phyloP scores from a whole-genome alignment of 2,329 filamentous ascomycete genomes.

The Ceratocystis papillata region DNA sequence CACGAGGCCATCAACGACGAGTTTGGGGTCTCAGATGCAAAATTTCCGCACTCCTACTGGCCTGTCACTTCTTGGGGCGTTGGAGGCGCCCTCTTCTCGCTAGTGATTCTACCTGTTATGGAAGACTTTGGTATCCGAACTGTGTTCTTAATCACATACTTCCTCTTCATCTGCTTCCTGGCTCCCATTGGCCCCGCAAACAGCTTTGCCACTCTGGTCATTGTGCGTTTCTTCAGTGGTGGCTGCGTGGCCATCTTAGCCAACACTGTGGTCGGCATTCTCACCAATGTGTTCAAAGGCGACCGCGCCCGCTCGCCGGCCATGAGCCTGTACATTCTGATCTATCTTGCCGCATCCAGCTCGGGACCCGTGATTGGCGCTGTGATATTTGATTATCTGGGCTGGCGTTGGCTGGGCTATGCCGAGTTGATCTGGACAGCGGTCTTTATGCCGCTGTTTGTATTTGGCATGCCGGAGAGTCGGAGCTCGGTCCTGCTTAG shows the following conservation, averaged over 20 bases:
- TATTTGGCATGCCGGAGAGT: slow-evolving; percentile 22
- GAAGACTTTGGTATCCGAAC: slow-evolving; percentile 31
- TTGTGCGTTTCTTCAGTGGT: slow-evolving; percentile 29
- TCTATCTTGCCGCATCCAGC: slow-evolving; percentile 27
- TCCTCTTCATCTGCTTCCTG: slow-evolving; percentile 27
- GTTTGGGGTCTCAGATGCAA: slow-evolving; percentile 26
- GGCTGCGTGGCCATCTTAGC: slow-evolving; percentile 28
- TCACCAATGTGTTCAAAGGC: slow-evolving; percentile 29
- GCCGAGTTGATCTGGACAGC: slow-evolving; percentile 36
- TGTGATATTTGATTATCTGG: slow-evolving; percentile 28
- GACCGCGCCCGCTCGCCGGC: slow-evolving; percentile 28
- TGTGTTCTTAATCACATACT: slow-evolving; percentile 27
- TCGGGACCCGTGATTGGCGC: slow-evolving; percentile 31
- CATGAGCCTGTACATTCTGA: slow-evolving; percentile 26
- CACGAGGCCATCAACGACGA: slow-evolving; percentile 25
- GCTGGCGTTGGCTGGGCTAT: slow-evolving; percentile 33
- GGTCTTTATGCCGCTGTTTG: slow-evolving; percentile 33
- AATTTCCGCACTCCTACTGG: slow-evolving; percentile 24
- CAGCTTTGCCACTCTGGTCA: slow-evolving; percentile 23
- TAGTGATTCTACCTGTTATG: slow-evolving; percentile 36
- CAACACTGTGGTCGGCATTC: slow-evolving; percentile 28
- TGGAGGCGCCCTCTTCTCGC: slow-evolving; percentile 34
- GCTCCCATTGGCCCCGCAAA: slow-evolving; percentile 17
- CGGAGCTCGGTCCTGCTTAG: slow-evolving; percentile 15
- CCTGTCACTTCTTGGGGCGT: slow-evolving; percentile 28